Conservation (phyloP, 139 green algal species). For the Asterochloris erici region DNA sequence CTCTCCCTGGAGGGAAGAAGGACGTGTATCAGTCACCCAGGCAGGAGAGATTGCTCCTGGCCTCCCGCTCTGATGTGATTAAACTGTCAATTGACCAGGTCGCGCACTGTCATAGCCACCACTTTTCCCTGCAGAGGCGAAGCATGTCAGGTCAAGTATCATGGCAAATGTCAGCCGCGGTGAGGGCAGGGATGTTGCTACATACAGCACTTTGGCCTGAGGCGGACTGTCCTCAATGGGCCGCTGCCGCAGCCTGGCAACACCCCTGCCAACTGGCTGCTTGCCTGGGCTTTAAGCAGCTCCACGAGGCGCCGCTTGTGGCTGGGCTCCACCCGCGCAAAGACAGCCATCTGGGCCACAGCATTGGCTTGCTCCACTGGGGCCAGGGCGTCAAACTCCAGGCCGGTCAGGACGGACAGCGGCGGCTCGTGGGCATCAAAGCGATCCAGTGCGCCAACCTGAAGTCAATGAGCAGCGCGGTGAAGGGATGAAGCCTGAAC, state of each 20-base stretch:
- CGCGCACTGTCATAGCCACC: too few species aligned
- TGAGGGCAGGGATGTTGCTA: too few species aligned
- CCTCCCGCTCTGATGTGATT: too few species aligned
- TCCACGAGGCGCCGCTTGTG: slow-evolving; percentile 91
- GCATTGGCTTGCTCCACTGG: slow-evolving; percentile 39
- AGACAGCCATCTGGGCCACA: slow-evolving; percentile 55
- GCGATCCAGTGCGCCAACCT: slow-evolving; percentile 12
- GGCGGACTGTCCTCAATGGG: too few species aligned
- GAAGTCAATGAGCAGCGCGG: background rate
- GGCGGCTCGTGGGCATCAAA: background rate
- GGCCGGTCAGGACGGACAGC: slow-evolving; percentile 36
- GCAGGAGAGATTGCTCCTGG: too few species aligned
- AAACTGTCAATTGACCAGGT: too few species aligned
- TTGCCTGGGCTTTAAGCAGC: slow-evolving; percentile 69
- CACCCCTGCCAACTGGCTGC: background rate
- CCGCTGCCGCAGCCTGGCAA: too few species aligned
- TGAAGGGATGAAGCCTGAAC: too few species aligned
- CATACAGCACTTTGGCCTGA: too few species aligned
- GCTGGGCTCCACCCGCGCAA: slow-evolving; percentile 88
- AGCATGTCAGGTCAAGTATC: too few species aligned
- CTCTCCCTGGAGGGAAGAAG: slow-evolving; percentile 46
- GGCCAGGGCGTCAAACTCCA: slow-evolving; percentile 73
- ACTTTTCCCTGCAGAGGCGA: too few species aligned
- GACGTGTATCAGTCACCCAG: background rate
- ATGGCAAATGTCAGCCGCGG: too few species aligned